Conservation (phyloP, 768 basidiomycete species). For the Tylopilus vinaceipallidus region DNA sequence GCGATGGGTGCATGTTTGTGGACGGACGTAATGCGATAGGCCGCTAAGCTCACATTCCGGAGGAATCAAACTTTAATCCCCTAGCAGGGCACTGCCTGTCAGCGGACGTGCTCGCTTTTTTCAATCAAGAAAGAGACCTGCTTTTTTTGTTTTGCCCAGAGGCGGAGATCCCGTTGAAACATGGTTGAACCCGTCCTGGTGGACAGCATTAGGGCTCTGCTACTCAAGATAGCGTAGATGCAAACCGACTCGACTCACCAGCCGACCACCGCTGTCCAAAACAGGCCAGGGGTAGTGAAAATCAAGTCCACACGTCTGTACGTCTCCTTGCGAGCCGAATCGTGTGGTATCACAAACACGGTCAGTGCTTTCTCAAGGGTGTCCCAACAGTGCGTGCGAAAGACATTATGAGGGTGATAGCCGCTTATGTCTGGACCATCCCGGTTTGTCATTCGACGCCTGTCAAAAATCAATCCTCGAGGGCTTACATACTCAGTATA, state of each 20-base stretch:
- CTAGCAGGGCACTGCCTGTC: conserved; percentile 35
- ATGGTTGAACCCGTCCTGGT: conserved; percentile 82
- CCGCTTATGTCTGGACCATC: conserved; percentile 51
- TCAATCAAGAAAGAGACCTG: conserved; percentile 22
- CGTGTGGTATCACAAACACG: conserved; percentile 64
- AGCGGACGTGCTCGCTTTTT: background rate
- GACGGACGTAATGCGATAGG: background rate
- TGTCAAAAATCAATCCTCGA: background rate
- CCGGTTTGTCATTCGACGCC: conserved; percentile 7
- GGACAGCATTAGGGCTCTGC: background rate
- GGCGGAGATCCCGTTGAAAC: conserved; percentile 83
- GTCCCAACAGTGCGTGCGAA: conserved; percentile 66
- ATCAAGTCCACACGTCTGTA: conserved; percentile 84
- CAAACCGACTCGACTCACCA: conserved; percentile 50
- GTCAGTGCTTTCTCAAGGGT: conserved; percentile 83
- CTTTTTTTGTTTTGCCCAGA: conserved; percentile 66
- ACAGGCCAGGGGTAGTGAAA: conserved; percentile 69
- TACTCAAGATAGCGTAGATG: background rate
- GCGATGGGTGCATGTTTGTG: background rate
- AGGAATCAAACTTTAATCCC: conserved; percentile 82
- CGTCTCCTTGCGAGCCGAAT: conserved; percentile 34
- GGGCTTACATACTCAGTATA: conserved; percentile 66
- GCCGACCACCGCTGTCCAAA: conserved; percentile 88
- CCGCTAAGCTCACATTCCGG: conserved; percentile 58
- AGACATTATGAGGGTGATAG: conserved; percentile 54